Evolutionary conservation across 2,329 filamentous ascomycete genomes (phyloP), one percentile per base, ranked within the genome.

Genomic region (Fusarium paranaense): DNA sequence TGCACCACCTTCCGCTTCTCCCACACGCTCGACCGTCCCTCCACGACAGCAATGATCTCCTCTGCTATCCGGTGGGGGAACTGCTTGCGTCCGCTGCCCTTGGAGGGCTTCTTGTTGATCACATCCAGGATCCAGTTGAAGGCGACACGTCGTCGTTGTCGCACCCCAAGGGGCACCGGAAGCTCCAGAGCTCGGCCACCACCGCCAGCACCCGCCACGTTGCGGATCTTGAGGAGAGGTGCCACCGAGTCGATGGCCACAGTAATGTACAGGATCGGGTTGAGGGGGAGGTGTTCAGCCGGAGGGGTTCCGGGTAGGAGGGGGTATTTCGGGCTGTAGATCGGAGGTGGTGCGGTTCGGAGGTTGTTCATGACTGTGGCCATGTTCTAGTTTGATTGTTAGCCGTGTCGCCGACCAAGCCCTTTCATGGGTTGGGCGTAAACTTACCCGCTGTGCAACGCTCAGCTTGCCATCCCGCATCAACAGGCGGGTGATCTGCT

Each of bases 401-500:
- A 78, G 72, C 54, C 16, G 38, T 9, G 60, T 33, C 5, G 40
- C 9, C 25, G 33, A 5, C 11, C 11, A n/a, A 14, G 20, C 20
- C 10, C 9, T 30, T 54, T 6, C 3, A 8, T 6, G 20, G 30
- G 30, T 32, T 32, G 30, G 30, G 8, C 52, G 10, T 27, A 9
- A 22, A 81, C 90, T 68, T 88, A 97, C 95, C 86, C 92, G 91
- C 83, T 99, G 95, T n/a, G 97, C 97, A 82, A 90, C 89, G 80
- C 93, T 93, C 81, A 97, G 90, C 87, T 98, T 97, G 77, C 97
- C 97, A 83, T 98, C 90, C 78, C 88, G 87, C 96, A 98, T 99
- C 73, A 99, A 84, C 76, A 98, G 87, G 81, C 95, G 95, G 20
- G 95, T 98, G 78, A 98, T 88, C 85, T 98, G 97, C 74, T 93